These are phyloP conservation scores for Cokeromyces recurvatus DNA, from an alignment of 371 early-diverging fungal genomes.

Conservation along the genomic window DNA sequence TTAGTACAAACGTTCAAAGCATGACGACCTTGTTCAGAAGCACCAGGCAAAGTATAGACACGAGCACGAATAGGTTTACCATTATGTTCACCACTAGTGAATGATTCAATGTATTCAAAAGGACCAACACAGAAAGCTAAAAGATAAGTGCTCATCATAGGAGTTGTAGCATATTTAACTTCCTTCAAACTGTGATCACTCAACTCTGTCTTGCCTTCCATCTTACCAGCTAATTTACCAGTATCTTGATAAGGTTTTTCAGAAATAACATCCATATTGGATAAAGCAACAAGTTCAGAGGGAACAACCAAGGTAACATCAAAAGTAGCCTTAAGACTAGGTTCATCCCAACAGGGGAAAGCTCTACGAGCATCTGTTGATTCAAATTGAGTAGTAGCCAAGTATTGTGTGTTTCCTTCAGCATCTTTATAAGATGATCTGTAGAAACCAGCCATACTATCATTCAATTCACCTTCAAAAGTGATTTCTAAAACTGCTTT, in stretches of 20 bases:
- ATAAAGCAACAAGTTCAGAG: slow-evolving; percentile 68
- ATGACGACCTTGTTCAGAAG: slow-evolving; percentile 70
- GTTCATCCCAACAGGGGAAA: slow-evolving; percentile 94
- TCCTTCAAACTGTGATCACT: slow-evolving; percentile 37
- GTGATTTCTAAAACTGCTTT: slow-evolving; percentile 62
- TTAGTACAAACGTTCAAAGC: slow-evolving; percentile 68
- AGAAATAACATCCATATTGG: slow-evolving; percentile 77
- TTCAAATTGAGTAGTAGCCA: slow-evolving; percentile 92
- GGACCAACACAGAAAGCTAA: slow-evolving; percentile 86
- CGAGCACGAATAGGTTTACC: slow-evolving; percentile 62
- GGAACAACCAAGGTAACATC: slow-evolving; percentile 76
- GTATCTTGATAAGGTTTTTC: slow-evolving; percentile 42
- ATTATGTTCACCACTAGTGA: slow-evolving; percentile 54
- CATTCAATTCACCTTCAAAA: slow-evolving; percentile 79
- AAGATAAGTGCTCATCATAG: slow-evolving; percentile 86
- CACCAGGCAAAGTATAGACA: slow-evolving; percentile 74
- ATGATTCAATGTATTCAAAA: slow-evolving; percentile 78
- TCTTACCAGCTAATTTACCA: slow-evolving; percentile 18
- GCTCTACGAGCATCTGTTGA: slow-evolving; percentile 88
- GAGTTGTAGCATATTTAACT: slow-evolving; percentile 79
- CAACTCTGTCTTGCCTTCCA: slow-evolving; percentile 23
- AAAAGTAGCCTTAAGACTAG: slow-evolving; percentile 88
- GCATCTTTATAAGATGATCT: slow-evolving; percentile 74
- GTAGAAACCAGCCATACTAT: slow-evolving; percentile 90
- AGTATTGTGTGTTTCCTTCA: slow-evolving; percentile 63